Evolutionary conservation across 192 early-diverging fungal species (phyloP), one percentile per base, ranked within the genome.

Genomic region (Linnemannia schmuckeri): DNA sequence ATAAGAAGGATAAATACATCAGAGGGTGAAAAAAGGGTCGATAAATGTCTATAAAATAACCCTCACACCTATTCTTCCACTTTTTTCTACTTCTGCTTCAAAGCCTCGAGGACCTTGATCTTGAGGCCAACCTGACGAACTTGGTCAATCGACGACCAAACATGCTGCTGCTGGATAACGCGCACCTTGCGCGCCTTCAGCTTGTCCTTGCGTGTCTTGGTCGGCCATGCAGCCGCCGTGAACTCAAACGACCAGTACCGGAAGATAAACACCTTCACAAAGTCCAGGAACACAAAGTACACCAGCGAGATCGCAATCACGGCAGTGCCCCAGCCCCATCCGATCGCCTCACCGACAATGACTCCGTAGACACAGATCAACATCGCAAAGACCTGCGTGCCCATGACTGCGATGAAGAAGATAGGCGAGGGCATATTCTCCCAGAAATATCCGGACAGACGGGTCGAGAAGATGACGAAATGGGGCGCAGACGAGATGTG

Each of bases 381-480:
- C 93, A 96, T 93, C 78, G 97, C 97, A 88, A 99, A 92, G 37
- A 99, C 90, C 89, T 99, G 97, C 15, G 97, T 99, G 15, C 94
- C 97, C 73, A 95, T 88, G 76, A 99, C 94, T 63, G 95, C 96
- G 20, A 93, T 88, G 13, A 95, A 93, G 88, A 99, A 99, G 33
- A 93, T 91, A 82, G 90, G 91, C 69, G 93, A 93, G 9, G 98
- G 98, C 88, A 93, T 89, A 81, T 96, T 96, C 85, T 96, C 93
- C 95, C 95, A 99, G 89, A 96, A 97, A 88, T 93, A 97, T 57
- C 95, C 94, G 38, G 94, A 91, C 9, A 97, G 87, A 83, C 97
- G 94, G 33, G 97, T 97, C 20, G 96, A 97, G 90, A 98, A 98
- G 79, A 98, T 98, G 42, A 97, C 96, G 89, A 98, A 98, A 88